phyloP scores from a whole-genome alignment of 2,329 filamentous ascomycete genomes.

The Verruconis gallopava region DNA sequence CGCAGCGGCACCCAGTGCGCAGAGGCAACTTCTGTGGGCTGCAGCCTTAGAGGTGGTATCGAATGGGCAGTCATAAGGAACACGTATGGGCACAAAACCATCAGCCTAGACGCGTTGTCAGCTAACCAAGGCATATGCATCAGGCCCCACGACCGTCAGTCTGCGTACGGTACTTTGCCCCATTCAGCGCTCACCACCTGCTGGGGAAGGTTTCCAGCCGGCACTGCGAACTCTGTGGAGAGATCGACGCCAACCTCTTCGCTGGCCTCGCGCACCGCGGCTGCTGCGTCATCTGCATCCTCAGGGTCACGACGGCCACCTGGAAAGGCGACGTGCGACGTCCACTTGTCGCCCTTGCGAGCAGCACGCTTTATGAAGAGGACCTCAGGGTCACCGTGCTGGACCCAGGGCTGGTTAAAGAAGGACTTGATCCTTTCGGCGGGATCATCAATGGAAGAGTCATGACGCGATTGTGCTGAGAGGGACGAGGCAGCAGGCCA shows the following conservation, averaged over 20 bases:
- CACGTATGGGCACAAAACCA: constrained; percentile 58
- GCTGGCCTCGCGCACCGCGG: constrained; percentile 49
- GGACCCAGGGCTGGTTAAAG: constrained; percentile 52
- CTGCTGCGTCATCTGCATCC: constrained; percentile 48
- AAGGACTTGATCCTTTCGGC: constrained; percentile 37
- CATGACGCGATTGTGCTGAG: constrained; percentile 3
- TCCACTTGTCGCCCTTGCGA: constrained; percentile 54
- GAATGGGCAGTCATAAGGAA: constrained; percentile 48
- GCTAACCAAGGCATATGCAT: constrained; percentile 6
- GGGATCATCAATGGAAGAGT: constrained; percentile 16
- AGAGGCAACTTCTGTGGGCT: constrained; percentile 55
- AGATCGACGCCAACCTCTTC: constrained; percentile 57
- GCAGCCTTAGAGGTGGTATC: constrained; percentile 43
- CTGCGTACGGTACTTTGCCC: constrained; percentile 47
- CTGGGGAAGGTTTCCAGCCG: constrained; percentile 51
- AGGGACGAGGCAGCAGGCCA: constrained; percentile 30
- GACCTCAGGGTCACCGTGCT: constrained; percentile 52
- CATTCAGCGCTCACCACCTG: constrained; percentile 52
- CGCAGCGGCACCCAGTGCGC: constrained; percentile 56
- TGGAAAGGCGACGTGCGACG: constrained; percentile 53
- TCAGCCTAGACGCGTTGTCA: constrained; percentile 33
- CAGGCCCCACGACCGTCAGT: background rate
- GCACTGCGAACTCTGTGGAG: constrained; percentile 29
- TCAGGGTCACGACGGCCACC: constrained; percentile 54
- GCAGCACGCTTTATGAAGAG: constrained; percentile 59